Base-by-base conservation (phyloP, 176 grass and related monocot species). In the Dendrocalamus sinicus region DNA sequence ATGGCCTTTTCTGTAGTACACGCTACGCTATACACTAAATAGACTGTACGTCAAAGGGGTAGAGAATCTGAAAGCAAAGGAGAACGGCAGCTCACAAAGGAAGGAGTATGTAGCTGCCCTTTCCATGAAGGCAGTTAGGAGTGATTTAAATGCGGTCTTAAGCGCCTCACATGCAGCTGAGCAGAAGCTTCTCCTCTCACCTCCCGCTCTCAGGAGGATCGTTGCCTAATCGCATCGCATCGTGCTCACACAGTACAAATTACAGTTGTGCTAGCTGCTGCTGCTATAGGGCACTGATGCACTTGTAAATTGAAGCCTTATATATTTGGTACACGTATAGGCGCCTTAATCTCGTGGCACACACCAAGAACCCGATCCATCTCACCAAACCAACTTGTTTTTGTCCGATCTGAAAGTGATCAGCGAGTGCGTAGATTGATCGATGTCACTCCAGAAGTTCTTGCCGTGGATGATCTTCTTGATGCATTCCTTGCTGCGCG, bases 151-250 rank as follows among this genome's bases (percentile, higher is more conserved):
- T 80, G 75, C 75, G 9, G 35, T 48, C 13, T 84, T 73, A 67
- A 73, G 69, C 82, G 88, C 88, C 88, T 85, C 88, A 81, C 68
- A 89, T 89, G 82, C 61, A 80, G 87, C 48, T 89, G 75, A 59
- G 26, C 32, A 32, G 67, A 84, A 84, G 55, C 66, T 84, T 84
- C 72, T 43, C 22, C 41, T 70, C 59, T 47, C 66, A 19, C 59
- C 19, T 76, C 72, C 54, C 80, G 86, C 57, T 14, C 55, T 51
- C 48, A 22, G 53, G 26, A 66, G 48, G 26, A 66, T 32, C 48
- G 8, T 23, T 12, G n/a, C 64, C 43, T 11, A 26, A 66, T 65
- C 4, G 17, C 60, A 15, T 19, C 43, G 6, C 8, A 30, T 41
- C 35, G 35, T 41, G 59, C 70, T 12, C 3, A 35, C 55, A 45